These are phyloP conservation scores for Aegilops bicornis DNA, from an alignment of 176 grass and related monocot species.

Conservation along the genomic window DNA sequence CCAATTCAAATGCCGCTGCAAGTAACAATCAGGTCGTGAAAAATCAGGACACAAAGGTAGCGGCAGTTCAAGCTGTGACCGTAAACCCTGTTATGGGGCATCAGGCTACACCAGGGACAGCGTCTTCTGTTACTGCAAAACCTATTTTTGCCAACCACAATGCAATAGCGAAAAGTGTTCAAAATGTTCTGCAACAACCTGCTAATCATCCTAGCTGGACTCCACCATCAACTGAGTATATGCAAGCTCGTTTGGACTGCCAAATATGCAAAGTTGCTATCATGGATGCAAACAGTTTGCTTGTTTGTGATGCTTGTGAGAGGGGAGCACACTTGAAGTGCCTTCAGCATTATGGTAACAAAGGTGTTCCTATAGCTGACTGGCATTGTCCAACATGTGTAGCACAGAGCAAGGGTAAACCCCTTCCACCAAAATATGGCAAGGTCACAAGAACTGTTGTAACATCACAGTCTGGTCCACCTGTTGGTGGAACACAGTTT, in stretches of 20 bases:
- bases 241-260: conserved; percentile 68
- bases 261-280: conserved; percentile 83
- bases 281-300: conserved; percentile 73
- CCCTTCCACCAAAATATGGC: conserved; percentile 98
- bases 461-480: conserved; percentile 47
- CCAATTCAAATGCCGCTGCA: conserved; percentile 37
- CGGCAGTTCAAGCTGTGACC: conserved; percentile 36
- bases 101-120: conserved; percentile 50
- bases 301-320: conserved; percentile 98
- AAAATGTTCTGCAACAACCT: conserved; percentile 48
- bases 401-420: conserved; percentile 73
- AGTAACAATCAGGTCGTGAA: conserved; percentile 42
- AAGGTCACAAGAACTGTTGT: conserved; percentile 83
- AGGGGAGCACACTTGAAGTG: conserved; percentile 93
- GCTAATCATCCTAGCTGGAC: conserved; percentile 72
- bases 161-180: conserved; percentile 80
- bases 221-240: conserved; percentile 91
- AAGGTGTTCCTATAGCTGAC: conserved; percentile 78
- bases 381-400: conserved; percentile 94
- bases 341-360: conserved; percentile 80
- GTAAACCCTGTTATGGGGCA: conserved; percentile 52
- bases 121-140: conserved; percentile 50
- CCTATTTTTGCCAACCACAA: conserved; percentile 55
- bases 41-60: conserved; percentile 51
- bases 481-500: conserved; percentile 34